These are phyloP conservation scores for Amborella trichopoda DNA, from an alignment of 164 flowering plant species.

Conservation along the genomic window DNA sequence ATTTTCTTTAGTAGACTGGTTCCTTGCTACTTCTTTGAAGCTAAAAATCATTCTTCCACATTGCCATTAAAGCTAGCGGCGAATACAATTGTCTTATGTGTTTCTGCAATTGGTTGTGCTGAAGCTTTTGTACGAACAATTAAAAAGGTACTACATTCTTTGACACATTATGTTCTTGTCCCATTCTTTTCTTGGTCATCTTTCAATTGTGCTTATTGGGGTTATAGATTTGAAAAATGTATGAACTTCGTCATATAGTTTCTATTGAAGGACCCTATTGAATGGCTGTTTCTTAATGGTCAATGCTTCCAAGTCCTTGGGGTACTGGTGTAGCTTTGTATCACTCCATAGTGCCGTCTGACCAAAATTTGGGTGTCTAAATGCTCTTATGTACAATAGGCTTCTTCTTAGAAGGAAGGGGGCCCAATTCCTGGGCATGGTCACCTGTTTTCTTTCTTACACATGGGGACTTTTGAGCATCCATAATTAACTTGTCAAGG, in stretches of 20 bases:
- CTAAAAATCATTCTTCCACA: conserved; percentile 18
- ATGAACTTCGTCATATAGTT: neutral
- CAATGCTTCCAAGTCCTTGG: neutral
- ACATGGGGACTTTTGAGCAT: too few species aligned
- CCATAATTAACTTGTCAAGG: too few species aligned
- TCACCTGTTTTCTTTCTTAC: too few species aligned
- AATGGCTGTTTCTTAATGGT: neutral
- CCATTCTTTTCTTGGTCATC: neutral
- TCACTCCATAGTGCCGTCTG: neutral
- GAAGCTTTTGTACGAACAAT: conserved; percentile 40
- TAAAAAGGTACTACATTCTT: conserved; percentile 33
- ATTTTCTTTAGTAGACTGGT: conserved; percentile 53
- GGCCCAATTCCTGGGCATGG: too few species aligned
- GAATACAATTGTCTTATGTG: conserved; percentile 36
- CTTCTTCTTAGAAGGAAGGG: too few species aligned
- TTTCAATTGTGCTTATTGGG: neutral
- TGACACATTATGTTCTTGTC: neutral
- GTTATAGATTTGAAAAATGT: neutral
- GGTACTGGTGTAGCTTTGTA: neutral
- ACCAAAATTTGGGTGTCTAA: too few species aligned
- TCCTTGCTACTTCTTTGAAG: conserved; percentile 46
- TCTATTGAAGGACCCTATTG: neutral
- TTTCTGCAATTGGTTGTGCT: conserved; percentile 73
- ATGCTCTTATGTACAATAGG: too few species aligned
- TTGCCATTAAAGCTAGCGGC: conserved; percentile 28